Percentiles rank a stretch among this genome's conserved stretches.
phyloP scores from a whole-genome alignment of 164 flowering plant genomes.

The Piper betle region DNA sequence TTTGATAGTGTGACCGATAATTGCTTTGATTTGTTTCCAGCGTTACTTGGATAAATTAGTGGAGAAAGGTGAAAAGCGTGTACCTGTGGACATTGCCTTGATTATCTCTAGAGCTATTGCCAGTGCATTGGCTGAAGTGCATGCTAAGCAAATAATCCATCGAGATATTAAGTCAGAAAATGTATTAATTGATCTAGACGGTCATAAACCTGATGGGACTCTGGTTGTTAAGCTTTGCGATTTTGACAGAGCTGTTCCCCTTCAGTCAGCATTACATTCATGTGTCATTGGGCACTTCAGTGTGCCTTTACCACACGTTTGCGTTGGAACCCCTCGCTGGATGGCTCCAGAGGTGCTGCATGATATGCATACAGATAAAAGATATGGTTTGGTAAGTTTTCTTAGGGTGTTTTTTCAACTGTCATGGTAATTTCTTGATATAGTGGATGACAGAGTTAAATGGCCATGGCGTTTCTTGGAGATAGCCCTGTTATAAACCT shows the following conservation, averaged over 20 bases:
- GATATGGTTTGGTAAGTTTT: constrained; percentile 68
- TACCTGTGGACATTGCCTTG: constrained; percentile 39
- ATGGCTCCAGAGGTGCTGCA: constrained; percentile 95
- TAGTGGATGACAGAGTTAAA: no score
- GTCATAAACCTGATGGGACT: constrained; percentile 43
- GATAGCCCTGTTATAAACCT: no score
- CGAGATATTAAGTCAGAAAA: constrained; percentile 95
- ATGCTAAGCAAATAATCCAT: constrained; percentile 74
- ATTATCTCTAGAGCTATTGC: constrained; percentile 75
- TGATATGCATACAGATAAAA: constrained; percentile 39
- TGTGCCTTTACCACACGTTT: constrained; percentile 62
- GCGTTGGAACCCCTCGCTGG: constrained; percentile 99
- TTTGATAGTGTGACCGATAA: not conserved
- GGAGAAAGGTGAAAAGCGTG: constrained; percentile 49
- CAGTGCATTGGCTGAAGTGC: constrained; percentile 62
- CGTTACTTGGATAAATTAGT: constrained; percentile 40
- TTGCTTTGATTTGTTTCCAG: constrained; percentile 16
- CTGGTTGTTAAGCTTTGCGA: constrained; percentile 89
- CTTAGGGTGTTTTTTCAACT: not conserved
- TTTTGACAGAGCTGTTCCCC: constrained; percentile 92
- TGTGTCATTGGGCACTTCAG: constrained; percentile 87
- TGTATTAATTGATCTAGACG: constrained; percentile 61
- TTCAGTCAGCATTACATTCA: constrained; percentile 56
- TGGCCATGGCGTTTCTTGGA: no score
- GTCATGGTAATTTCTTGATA: not conserved